phyloP scores from a whole-genome alignment of 1,139 yeast species.

The Taphrina pruni region DNA sequence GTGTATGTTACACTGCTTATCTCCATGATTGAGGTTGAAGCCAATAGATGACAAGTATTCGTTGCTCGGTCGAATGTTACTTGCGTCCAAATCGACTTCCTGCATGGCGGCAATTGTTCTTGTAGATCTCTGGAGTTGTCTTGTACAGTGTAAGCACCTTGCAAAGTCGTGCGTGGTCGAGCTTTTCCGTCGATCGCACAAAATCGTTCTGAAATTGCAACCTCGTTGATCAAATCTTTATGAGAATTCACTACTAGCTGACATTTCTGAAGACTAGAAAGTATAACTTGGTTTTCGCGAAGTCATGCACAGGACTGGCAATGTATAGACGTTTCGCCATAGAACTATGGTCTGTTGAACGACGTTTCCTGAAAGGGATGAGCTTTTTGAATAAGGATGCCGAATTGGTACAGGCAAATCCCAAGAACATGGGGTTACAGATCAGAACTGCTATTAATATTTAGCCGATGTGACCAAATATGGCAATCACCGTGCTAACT shows the following conservation, averaged over 20 bases:
- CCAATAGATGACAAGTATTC: neutral
- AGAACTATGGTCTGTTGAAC: neutral
- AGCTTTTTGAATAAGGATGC: neutral
- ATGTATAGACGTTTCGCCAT: no score
- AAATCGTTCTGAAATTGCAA: no score
- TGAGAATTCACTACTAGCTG: no score
- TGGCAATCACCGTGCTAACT: neutral
- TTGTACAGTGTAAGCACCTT: no score
- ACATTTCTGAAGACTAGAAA: no score
- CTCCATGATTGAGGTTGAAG: neutral
- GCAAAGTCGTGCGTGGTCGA: no score
- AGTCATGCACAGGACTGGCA: no score
- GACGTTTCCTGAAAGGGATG: conserved; percentile 11
- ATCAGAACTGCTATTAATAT: neutral
- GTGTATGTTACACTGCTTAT: neutral
- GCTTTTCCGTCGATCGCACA: no score
- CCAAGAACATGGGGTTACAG: conserved; percentile 1
- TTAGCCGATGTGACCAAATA: neutral
- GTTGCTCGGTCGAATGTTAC: neutral
- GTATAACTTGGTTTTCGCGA: no score
- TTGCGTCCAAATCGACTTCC: neutral
- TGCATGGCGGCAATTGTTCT: neutral
- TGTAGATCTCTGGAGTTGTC: no score
- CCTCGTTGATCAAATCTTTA: no score
- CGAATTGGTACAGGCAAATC: conserved; percentile 2